These are phyloP conservation scores for Vachellia pachyceras DNA, from an alignment of 306 rosid species.

Conservation along the genomic window DNA sequence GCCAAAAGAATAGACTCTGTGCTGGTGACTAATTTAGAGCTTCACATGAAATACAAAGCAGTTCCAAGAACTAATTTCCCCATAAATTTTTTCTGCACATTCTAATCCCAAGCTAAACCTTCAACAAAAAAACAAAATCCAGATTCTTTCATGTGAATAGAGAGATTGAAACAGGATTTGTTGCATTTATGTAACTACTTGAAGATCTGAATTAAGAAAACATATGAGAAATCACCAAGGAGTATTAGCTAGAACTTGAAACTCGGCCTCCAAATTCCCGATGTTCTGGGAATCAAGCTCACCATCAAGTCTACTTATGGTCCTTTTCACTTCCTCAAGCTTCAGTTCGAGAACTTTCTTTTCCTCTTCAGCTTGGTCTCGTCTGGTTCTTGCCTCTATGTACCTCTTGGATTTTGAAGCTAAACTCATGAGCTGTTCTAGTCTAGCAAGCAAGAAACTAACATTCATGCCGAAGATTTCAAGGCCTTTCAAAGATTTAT, in stretches of 20 bases:
- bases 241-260: background rate
- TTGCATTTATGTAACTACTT: no score
- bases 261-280: background rate
- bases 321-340: background rate
- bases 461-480: background rate
- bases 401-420: background rate
- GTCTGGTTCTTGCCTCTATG: background rate
- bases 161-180: background rate
- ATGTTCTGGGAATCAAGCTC: background rate
- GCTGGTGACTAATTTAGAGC: background rate
- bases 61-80: background rate
- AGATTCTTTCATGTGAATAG: background rate
- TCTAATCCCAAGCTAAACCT: background rate
- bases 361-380: background rate
- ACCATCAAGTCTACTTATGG: background rate
- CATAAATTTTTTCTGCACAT: background rate
- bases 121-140: background rate
- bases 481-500: background rate
- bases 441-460: background rate
- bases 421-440: background rate
- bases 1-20: background rate
- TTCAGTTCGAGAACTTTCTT: background rate
- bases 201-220: no score
- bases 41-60: background rate
- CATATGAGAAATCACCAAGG: background rate